Evolutionary conservation across 2,329 filamentous ascomycete genomes (phyloP).

Genomic region (Rutstroemia sp.): DNA sequence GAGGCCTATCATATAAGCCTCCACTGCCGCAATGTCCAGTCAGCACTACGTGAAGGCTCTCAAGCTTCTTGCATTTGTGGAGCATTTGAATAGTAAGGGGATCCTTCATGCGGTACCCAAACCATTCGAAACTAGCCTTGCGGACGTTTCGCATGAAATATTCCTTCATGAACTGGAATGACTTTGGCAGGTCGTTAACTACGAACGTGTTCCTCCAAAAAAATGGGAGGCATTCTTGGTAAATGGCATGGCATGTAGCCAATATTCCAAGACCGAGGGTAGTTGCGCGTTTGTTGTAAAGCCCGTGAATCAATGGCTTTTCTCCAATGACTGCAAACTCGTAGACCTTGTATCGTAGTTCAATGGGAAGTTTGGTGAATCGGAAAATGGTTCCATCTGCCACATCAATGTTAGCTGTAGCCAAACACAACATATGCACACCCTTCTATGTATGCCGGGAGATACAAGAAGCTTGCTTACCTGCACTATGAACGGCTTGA

Average conservation of each 20-base stretch:
- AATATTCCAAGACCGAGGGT: constrained; percentile 11
- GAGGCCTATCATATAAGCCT: not conserved
- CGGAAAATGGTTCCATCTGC: constrained; percentile 15
- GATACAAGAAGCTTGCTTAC: constrained; percentile 11
- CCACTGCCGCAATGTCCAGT: not conserved
- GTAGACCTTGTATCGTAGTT: constrained; percentile 16
- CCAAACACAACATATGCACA: too few relatives aligned
- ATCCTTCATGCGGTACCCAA: constrained; percentile 4
- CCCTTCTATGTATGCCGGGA: too few relatives aligned
- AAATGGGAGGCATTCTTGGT: constrained; percentile 12
- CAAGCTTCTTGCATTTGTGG: constrained; percentile 4
- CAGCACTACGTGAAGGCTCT: constrained; percentile 7
- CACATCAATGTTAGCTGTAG: too few relatives aligned
- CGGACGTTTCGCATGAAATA: constrained; percentile 3
- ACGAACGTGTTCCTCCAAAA: constrained; percentile 19
- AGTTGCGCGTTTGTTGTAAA: not conserved
- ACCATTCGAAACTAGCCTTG: constrained; percentile 15
- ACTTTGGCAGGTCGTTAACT: not conserved
- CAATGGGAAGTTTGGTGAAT: constrained; percentile 14
- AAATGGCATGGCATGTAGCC: constrained; percentile 11
- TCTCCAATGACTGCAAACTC: constrained; percentile 11
- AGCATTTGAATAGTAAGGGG: not conserved
- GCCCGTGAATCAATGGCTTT: not conserved
- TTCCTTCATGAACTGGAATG: not conserved
- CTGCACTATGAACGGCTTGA: constrained; percentile 13